Evolutionary conservation across 768 basidiomycete genomes (phyloP).

Genomic region (Trametes punicea): DNA sequence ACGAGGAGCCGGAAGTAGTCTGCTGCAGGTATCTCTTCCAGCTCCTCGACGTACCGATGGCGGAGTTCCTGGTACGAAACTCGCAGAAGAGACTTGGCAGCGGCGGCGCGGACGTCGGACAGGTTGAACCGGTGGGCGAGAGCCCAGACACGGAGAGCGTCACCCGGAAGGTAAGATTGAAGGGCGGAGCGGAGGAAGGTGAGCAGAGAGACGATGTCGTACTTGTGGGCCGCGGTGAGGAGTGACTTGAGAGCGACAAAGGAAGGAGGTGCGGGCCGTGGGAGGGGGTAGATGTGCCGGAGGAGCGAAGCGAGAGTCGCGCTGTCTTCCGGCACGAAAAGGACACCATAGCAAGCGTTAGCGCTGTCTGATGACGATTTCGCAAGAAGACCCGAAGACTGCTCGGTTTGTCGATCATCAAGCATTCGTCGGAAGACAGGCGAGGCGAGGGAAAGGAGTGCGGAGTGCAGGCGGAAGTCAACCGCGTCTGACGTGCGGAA

Average conservation of each 20-base stretch:
- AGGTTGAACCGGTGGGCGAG: conserved; percentile 9
- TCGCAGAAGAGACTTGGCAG: conserved; percentile 7
- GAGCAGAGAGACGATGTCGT: conserved; percentile 1
- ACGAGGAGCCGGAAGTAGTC: conserved; percentile 40
- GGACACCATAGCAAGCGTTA: neutral
- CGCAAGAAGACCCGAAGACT: neutral
- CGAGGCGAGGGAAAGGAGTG: conserved; percentile 25
- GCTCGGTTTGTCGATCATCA: conserved; percentile 22
- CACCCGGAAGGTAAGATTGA: neutral
- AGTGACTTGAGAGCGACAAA: conserved; percentile 2
- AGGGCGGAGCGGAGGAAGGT: neutral
- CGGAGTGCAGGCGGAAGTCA: conserved; percentile 11
- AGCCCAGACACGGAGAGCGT: conserved; percentile 15
- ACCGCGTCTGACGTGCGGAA: conserved; percentile 8
- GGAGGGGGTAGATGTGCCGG: conserved; percentile 22
- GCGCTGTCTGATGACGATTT: neutral
- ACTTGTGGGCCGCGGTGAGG: conserved; percentile 11
- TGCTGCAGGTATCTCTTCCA: conserved; percentile 40
- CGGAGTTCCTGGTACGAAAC: conserved; percentile 9
- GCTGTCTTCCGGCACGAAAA: conserved; percentile 20
- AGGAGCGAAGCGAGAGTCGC: conserved; percentile 22
- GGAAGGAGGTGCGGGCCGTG: neutral
- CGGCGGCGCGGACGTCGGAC: conserved; percentile 7
- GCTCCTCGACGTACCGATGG: conserved; percentile 32
- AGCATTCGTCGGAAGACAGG: conserved; percentile 31